Conservation (phyloP, 768 basidiomycete species). For the Suillus brevipes region DNA sequence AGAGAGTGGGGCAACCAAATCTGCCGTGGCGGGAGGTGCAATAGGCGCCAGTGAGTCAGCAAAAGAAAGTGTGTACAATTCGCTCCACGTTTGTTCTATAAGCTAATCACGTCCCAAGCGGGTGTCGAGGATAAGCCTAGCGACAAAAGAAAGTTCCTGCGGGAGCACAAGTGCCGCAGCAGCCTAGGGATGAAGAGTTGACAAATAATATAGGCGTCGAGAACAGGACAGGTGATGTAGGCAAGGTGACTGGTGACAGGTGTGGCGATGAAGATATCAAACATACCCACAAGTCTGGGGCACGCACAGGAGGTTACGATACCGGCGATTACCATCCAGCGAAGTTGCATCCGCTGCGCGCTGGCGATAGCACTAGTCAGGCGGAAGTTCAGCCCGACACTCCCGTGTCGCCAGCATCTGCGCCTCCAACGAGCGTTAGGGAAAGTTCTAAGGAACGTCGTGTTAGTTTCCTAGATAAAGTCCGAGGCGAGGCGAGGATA, state of each 20-base stretch:
- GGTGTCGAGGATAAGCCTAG: background rate
- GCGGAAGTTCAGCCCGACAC: background rate
- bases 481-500: conserved; percentile 37
- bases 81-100: background rate
- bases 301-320: conserved; percentile 11
- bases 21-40: background rate
- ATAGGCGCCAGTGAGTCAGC: background rate
- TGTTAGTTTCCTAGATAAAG: conserved; percentile 25
- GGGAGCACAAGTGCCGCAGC: background rate
- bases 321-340: conserved; percentile 29
- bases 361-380: conserved; percentile 20
- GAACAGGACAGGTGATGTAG: background rate
- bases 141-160: background rate
- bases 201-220: background rate
- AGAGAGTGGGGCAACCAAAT: background rate
- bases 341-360: conserved; percentile 28
- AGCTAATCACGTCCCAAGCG: background rate
- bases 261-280: conserved; percentile 5
- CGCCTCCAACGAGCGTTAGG: background rate
- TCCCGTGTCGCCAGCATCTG: background rate
- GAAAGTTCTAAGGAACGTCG: conserved; percentile 18
- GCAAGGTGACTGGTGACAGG: background rate
- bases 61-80: conserved; percentile 15
- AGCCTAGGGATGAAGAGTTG: background rate
- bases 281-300: background rate